phyloP scores from a whole-genome alignment of 768 basidiomycete genomes.

The Boletus vinaceobasis region DNA sequence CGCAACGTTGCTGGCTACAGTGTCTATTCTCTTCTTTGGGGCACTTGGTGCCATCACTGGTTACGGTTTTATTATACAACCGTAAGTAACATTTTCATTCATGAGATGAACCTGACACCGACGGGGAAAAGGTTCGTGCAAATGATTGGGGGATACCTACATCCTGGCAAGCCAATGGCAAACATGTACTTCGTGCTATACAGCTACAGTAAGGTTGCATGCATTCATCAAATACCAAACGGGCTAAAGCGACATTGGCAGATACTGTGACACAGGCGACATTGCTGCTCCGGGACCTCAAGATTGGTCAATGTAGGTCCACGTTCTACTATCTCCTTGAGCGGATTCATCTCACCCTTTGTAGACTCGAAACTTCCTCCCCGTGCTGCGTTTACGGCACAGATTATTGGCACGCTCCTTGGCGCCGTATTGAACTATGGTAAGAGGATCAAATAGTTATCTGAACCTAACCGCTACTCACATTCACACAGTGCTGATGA shows the following conservation, averaged over 20 bases:
- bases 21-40: slow-evolving; percentile 54
- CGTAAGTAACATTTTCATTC: slow-evolving; percentile 17
- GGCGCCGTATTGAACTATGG: slow-evolving; percentile 41
- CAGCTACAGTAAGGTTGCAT: slow-evolving; percentile 40
- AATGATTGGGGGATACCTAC: slow-evolving; percentile 37
- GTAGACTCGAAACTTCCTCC: slow-evolving; percentile 59
- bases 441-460: slow-evolving; percentile 43
- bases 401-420: slow-evolving; percentile 37
- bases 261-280: slow-evolving; percentile 50
- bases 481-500: slow-evolving; percentile 42
- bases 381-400: slow-evolving; percentile 60
- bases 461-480: slow-evolving; percentile 44
- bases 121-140: slow-evolving; percentile 29
- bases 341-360: slow-evolving; percentile 36
- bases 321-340: slow-evolving; percentile 19
- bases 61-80: slow-evolving; percentile 19
- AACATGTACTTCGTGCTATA: slow-evolving; percentile 45
- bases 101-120: not conserved
- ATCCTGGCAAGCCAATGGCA: slow-evolving; percentile 40
- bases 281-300: slow-evolving; percentile 54
- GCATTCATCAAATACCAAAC: slow-evolving; percentile 37
- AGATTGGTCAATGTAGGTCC: slow-evolving; percentile 34
- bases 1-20: slow-evolving; percentile 44
- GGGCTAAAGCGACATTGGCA: slow-evolving; percentile 32
- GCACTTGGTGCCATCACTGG: slow-evolving; percentile 53